These are phyloP conservation scores for Silybum marianum DNA, from an alignment of 129 eudicot genomes.

Conservation along the genomic window DNA sequence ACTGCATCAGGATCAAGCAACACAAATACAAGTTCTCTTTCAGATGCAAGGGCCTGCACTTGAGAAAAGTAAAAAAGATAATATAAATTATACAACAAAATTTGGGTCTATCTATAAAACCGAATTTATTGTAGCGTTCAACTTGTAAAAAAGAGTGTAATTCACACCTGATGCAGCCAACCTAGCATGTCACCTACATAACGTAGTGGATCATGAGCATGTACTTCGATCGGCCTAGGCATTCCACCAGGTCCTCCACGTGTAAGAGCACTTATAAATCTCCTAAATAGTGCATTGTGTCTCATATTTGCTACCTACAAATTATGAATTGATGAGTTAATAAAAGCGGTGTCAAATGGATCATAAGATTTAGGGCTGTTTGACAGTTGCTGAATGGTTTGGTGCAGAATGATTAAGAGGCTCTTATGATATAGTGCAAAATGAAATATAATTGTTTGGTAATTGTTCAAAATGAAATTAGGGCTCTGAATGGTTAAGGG, in stretches of 20 bases:
- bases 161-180: constrained; percentile 91
- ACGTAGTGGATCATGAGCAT: constrained; percentile 96
- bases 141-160: background rate
- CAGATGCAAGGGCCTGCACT: constrained; percentile 95
- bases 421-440: no score
- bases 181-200: constrained; percentile 99
- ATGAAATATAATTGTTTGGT: no score
- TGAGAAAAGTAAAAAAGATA: background rate
- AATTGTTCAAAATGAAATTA: no score
- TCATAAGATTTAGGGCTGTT: background rate
- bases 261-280: constrained; percentile 96
- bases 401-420: no score
- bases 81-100: background rate
- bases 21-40: constrained; percentile 94
- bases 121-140: background rate
- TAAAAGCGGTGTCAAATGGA: background rate
- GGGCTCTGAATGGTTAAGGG: no score
- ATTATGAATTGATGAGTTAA: background rate
- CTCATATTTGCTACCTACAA: constrained; percentile 94
- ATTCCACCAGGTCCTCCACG: constrained; percentile 99
- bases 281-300: constrained; percentile 89
- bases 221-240: constrained; percentile 99
- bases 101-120: constrained; percentile 1
- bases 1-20: constrained; percentile 88
- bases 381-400: no score